phyloP scores from a whole-genome alignment of 495 filamentous ascomycete species.

The Cairneyella variabilis region DNA sequence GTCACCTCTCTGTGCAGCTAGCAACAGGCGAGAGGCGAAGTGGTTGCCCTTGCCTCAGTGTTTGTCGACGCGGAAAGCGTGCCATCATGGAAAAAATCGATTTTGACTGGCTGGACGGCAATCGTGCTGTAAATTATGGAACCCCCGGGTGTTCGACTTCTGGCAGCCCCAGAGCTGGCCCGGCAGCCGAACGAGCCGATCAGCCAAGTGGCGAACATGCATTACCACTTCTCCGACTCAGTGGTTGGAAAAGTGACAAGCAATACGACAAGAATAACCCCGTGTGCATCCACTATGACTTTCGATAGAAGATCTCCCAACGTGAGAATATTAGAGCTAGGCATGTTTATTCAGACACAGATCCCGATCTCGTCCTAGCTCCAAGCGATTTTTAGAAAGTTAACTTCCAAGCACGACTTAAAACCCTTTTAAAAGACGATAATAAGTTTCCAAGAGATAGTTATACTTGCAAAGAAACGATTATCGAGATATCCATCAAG shows the following conservation, averaged over 20 bases:
- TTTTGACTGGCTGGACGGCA: conserved; percentile 6
- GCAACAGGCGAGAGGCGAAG: neutral
- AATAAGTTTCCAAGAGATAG: conserved; percentile 11
- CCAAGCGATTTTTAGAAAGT: conserved; percentile 18
- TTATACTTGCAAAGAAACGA: conserved; percentile 21
- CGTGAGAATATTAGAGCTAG: conserved; percentile 14
- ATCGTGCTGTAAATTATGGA: conserved; percentile 11
- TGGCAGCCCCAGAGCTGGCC: conserved; percentile 14
- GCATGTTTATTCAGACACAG: conserved; percentile 11
- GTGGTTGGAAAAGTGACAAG: conserved; percentile 16
- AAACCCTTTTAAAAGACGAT: conserved; percentile 15
- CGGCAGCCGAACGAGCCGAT: conserved; percentile 14
- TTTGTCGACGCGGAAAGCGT: neutral
- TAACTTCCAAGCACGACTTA: conserved; percentile 14
- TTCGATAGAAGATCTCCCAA: conserved; percentile 17
- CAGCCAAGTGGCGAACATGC: conserved; percentile 13
- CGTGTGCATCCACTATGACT: no score
- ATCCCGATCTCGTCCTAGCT: conserved; percentile 19
- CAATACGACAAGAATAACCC: conserved; percentile 21
- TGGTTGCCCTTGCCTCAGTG: neutral
- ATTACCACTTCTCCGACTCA: conserved; percentile 16
- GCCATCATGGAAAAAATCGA: conserved; percentile 14
- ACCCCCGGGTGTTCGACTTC: conserved; percentile 5
- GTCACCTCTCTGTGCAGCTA: conserved; percentile 1
- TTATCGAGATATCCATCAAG: conserved; percentile 16